A percentile compares a stretch with the other conserved stretches of the same genome.
Evolutionary conservation across 1,139 yeast species (phyloP).

Genomic region (Candida buenavistaensis): DNA sequence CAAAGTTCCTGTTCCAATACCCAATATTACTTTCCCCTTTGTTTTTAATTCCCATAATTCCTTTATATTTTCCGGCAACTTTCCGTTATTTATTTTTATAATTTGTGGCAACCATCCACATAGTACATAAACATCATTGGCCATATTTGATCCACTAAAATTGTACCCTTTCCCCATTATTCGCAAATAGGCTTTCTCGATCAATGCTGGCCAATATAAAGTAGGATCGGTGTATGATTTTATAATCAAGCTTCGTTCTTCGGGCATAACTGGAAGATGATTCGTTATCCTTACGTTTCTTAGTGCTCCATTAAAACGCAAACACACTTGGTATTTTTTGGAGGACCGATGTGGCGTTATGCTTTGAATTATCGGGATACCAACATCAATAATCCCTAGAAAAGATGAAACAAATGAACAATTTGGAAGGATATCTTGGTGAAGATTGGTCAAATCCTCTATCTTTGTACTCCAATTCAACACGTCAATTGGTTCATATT

Average conservation of each 20-base stretch:
- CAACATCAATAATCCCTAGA: conserved; percentile 37
- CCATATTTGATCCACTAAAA: conserved; percentile 77
- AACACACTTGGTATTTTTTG: conserved; percentile 34
- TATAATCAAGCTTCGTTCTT: conserved; percentile 28
- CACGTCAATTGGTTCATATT: conserved; percentile 15
- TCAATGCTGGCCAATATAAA: conserved; percentile 65
- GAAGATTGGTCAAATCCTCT: conserved; percentile 25
- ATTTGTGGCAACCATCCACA: conserved; percentile 80
- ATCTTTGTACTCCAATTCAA: conserved; percentile 20
- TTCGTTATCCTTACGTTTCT: conserved; percentile 55
- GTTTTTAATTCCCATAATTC: conserved; percentile 34
- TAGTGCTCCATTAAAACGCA: conserved; percentile 58
- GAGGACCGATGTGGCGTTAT: conserved; percentile 29
- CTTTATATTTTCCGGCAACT: conserved; percentile 23
- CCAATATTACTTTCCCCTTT: conserved; percentile 46
- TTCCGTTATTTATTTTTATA: conserved; percentile 32
- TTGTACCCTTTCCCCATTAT: conserved; percentile 60
- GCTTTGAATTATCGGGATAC: conserved; percentile 15
- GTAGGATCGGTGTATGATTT: conserved; percentile 40
- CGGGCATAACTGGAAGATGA: conserved; percentile 31
- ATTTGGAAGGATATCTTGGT: conserved; percentile 63
- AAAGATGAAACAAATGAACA: conserved; percentile 77
- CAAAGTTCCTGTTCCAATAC: conserved; percentile 67
- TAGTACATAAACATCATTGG: conserved; percentile 65
- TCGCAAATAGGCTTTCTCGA: conserved; percentile 76